Evolutionary conservation across 495 filamentous ascomycete species (phyloP).

Genomic region (Xylaria intraflava): DNA sequence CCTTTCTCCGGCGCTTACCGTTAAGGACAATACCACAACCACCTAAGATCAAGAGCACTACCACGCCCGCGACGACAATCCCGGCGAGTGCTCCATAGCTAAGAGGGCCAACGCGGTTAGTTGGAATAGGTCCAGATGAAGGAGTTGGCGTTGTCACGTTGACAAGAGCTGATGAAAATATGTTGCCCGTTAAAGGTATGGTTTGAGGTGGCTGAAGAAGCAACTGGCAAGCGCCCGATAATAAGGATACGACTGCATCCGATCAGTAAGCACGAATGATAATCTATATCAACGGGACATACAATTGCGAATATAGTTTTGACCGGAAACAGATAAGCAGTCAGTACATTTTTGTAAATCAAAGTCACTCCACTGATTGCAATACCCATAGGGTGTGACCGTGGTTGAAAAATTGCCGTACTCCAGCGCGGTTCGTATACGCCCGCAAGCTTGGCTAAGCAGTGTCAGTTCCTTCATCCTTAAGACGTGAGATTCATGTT

Average conservation of each 20-base stretch:
- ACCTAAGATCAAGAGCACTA: slow-evolving; percentile 33
- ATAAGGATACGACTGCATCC: slow-evolving; percentile 31
- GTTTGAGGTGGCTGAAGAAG: slow-evolving; percentile 30
- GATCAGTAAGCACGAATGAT: slow-evolving; percentile 4
- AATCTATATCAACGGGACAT: not conserved
- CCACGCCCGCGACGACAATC: slow-evolving; percentile 42
- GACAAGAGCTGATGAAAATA: slow-evolving; percentile 41
- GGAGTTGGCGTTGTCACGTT: slow-evolving; percentile 36
- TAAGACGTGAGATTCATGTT: not conserved
- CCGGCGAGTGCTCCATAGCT: slow-evolving; percentile 46
- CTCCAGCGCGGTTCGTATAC: slow-evolving; percentile 28
- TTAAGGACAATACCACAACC: slow-evolving; percentile 43
- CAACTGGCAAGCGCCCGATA: slow-evolving; percentile 44
- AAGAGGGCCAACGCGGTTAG: slow-evolving; percentile 28
- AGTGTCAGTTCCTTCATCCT: not conserved
- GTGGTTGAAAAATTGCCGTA: slow-evolving; percentile 31
- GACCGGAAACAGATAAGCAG: slow-evolving; percentile 25
- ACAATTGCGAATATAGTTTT: slow-evolving; percentile 37
- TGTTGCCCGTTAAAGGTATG: slow-evolving; percentile 38
- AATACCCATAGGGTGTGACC: slow-evolving; percentile 34
- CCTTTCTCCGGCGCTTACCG: slow-evolving; percentile 41
- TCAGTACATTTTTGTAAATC: slow-evolving; percentile 27
- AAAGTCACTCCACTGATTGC: slow-evolving; percentile 30
- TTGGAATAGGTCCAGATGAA: slow-evolving; percentile 16
- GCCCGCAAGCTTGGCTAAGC: slow-evolving; percentile 35